Base-by-base conservation (phyloP, 2,329 filamentous ascomycete species). In the Colletotrichum salicis region DNA sequence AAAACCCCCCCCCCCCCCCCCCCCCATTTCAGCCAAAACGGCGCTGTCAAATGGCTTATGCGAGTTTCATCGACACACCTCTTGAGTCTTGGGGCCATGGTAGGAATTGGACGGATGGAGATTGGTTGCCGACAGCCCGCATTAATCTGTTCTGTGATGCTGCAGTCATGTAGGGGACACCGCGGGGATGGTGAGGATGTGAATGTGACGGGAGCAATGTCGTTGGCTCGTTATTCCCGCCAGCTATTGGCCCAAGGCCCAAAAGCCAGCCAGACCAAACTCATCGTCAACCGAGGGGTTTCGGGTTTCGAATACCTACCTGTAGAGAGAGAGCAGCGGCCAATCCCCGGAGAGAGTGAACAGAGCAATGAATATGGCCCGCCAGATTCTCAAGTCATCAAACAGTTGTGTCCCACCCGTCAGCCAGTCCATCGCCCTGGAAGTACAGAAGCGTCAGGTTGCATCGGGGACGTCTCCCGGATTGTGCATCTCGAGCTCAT, bases 61-160 rank as follows among this genome's bases (percentile, higher is more conserved):
- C 69, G 45, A 64, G 69, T 71, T 71, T 71, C 69, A 71, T 71
- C 54, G 35, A 19, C 54, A 63, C 33, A 27, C 65, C 41, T 63
- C 59, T 64, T 27, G 3, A 19, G 27, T 13, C 59, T 51, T 19
- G 35, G 68, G 64, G 27, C 63, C 63, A 58, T 37, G 45, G 37
- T 69, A 55, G 58, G 52, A 69, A 59, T 41, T 48, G 65, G 27
- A 33, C 45, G 54, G 12, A 56, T 59, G 59, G 54, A n/a, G 45
- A 71, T 64, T 71, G 65, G 54, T n/a, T 56, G 69, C 59, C 35
- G 59, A 51, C 24, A 48, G 45, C 45, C 59, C 29, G 65, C 69
- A 64, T 69, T 59, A 51, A 64, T 59, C n/a, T 64, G 27, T 37
- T 55, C 22, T 37, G 52, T 48, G 45, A 59, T 67, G 15, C 54